Evolutionary conservation across 2,329 filamentous ascomycete species (phyloP).

Genomic region (Aspergillus ruber): DNA sequence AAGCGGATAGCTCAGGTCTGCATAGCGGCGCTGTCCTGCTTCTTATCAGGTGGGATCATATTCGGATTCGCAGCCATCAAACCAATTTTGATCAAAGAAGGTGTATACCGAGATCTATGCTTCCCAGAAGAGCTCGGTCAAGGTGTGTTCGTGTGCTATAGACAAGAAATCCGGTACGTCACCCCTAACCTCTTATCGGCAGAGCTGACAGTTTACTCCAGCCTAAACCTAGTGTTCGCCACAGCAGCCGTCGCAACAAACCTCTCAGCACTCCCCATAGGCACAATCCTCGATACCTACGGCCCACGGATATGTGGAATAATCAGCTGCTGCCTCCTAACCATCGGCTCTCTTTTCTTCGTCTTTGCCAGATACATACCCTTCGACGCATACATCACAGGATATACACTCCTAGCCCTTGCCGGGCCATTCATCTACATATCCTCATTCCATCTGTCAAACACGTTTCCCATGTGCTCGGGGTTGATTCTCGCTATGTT

Average conservation of each 20-base stretch:
- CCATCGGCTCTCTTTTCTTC: slow-evolving; percentile 65
- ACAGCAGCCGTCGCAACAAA: slow-evolving; percentile 83
- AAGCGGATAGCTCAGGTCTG: slow-evolving; percentile 62
- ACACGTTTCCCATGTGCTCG: slow-evolving; percentile 70
- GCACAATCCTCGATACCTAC: slow-evolving; percentile 74
- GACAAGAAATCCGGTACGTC: slow-evolving; percentile 49
- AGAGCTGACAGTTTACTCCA: slow-evolving; percentile 13
- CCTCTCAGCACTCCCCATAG: slow-evolving; percentile 76
- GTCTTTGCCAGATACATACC: slow-evolving; percentile 58
- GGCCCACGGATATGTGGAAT: slow-evolving; percentile 72
- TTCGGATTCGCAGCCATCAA: slow-evolving; percentile 84
- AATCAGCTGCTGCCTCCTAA: slow-evolving; percentile 62
- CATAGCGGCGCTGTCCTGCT: slow-evolving; percentile 63
- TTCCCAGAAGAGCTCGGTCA: slow-evolving; percentile 38
- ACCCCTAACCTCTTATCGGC: slow-evolving; percentile 4
- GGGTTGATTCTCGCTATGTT: slow-evolving; percentile 74
- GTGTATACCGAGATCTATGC: slow-evolving; percentile 64
- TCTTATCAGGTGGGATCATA: slow-evolving; percentile 70
- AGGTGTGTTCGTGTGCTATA: slow-evolving; percentile 46
- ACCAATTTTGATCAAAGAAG: slow-evolving; percentile 67
- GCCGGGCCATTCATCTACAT: slow-evolving; percentile 79
- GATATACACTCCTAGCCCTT: slow-evolving; percentile 69
- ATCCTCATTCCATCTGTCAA: slow-evolving; percentile 75
- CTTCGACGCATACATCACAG: slow-evolving; percentile 68
- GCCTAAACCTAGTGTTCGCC: slow-evolving; percentile 87